A percentile compares a stretch with the other conserved stretches of the same genome.
Evolutionary conservation across 352 stramenopile species (phyloP).

Genomic region (Globisporangium cystogenes): DNA sequence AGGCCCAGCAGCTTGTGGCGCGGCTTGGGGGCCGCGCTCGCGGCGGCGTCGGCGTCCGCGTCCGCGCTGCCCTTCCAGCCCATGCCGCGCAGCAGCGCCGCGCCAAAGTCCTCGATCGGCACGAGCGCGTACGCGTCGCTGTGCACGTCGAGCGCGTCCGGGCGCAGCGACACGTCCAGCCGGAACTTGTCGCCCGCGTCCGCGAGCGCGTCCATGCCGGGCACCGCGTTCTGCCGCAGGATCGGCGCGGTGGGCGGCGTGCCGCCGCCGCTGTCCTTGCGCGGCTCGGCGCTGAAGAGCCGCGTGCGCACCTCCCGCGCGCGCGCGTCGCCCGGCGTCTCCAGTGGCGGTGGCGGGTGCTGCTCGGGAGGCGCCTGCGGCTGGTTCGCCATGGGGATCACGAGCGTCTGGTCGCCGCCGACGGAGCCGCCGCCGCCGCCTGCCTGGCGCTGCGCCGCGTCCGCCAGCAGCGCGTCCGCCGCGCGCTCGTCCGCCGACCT

Average conservation of each 20-base stretch:
- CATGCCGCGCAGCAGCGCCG: slow-evolving; percentile 95
- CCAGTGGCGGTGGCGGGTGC: slow-evolving; percentile 4
- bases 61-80: slow-evolving; percentile 89
- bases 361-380: slow-evolving; percentile 3
- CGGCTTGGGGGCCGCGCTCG: slow-evolving; percentile 50
- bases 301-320: slow-evolving; percentile 19
- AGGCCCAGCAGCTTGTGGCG: slow-evolving; percentile 91
- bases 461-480: slow-evolving; percentile 31
- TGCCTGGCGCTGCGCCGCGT: slow-evolving; percentile 16
- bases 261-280: slow-evolving; percentile 14
- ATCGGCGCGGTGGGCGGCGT: slow-evolving; percentile 32
- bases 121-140: slow-evolving; percentile 85
- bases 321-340: not conserved
- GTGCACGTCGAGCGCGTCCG: slow-evolving; percentile 78
- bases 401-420: slow-evolving; percentile 19
- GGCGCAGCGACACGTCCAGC: slow-evolving; percentile 72
- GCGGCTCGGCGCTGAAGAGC: slow-evolving; percentile 33
- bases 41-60: slow-evolving; percentile 40
- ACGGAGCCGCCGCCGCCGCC: not conserved
- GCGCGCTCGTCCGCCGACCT: slow-evolving; percentile 27
- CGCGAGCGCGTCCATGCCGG: slow-evolving; percentile 50
- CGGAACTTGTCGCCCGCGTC: slow-evolving; percentile 83
- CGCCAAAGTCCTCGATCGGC: slow-evolving; percentile 94
- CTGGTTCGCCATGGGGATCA: slow-evolving; percentile 44
- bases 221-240: slow-evolving; percentile 67